phyloP scores from a whole-genome alignment of 1,139 yeast species.

The Magnusiomyces fungicola region DNA sequence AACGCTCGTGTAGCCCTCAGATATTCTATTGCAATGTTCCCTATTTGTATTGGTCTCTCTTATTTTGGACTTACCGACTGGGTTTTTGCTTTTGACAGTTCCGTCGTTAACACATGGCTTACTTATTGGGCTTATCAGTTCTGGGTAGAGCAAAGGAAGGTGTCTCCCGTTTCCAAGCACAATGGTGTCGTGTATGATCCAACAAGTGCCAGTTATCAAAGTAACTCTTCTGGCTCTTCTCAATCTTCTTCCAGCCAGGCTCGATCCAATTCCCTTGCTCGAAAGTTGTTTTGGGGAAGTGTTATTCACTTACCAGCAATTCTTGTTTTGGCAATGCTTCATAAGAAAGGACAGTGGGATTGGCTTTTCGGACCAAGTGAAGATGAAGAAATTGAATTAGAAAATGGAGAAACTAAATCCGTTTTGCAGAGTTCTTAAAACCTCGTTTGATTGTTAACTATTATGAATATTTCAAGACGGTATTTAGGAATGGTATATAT shows the following conservation, averaged over 20 bases:
- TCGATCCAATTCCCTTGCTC: conserved; percentile 58
- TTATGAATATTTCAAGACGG: no score
- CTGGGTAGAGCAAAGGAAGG: conserved; percentile 43
- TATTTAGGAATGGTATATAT: no score
- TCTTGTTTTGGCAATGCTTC: conserved; percentile 83
- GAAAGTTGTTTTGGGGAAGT: conserved; percentile 87
- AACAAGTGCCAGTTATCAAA: neutral
- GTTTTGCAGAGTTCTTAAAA: neutral
- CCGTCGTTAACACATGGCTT: conserved; percentile 79
- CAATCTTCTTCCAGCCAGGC: neutral
- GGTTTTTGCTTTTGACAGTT: conserved; percentile 72
- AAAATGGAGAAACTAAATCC: neutral
- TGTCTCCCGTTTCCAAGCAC: conserved; percentile 13
- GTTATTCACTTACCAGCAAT: conserved; percentile 93
- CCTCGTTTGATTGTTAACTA: no score
- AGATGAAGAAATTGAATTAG: conserved; percentile 10
- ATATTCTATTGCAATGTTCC: conserved; percentile 85
- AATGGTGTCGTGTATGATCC: conserved; percentile 7
- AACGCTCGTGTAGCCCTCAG: conserved; percentile 92
- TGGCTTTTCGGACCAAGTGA: conserved; percentile 37
- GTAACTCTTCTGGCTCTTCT: neutral
- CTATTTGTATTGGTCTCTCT: conserved; percentile 76
- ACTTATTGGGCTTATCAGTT: conserved; percentile 72
- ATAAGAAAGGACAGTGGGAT: conserved; percentile 95
- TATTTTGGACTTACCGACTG: conserved; percentile 79